Conservation (phyloP, 352 stramenopile genomes). For the Peronospora tabacina region DNA sequence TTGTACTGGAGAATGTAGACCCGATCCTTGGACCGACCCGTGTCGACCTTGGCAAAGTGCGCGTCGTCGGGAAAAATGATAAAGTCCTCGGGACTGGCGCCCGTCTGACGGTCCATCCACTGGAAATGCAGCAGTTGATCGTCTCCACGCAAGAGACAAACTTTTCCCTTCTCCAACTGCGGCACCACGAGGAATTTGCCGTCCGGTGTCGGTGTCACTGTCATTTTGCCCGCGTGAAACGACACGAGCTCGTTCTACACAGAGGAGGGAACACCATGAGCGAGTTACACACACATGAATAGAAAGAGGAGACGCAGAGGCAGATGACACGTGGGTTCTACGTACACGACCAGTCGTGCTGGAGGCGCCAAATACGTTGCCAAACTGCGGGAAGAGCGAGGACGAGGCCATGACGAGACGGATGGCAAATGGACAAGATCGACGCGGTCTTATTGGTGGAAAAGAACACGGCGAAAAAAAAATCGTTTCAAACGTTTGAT, state of each 20-base stretch:
- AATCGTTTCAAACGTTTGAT: slow-evolving; percentile 6
- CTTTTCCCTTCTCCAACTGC: slow-evolving; percentile 87
- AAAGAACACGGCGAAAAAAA: not conserved
- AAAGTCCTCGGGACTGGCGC: slow-evolving; percentile 81
- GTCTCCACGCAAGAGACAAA: slow-evolving; percentile 78
- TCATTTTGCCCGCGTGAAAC: slow-evolving; percentile 91
- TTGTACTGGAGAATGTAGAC: slow-evolving; percentile 92
- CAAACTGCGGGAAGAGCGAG: slow-evolving; percentile 66
- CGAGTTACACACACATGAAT: not conserved
- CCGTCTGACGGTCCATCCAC: slow-evolving; percentile 87
- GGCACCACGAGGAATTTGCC: slow-evolving; percentile 86
- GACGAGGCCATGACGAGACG: slow-evolving; percentile 38
- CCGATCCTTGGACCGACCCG: slow-evolving; percentile 72
- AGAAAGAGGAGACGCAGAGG: not conserved
- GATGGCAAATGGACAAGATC: not conserved
- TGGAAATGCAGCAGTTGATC: slow-evolving; percentile 90
- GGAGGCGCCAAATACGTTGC: slow-evolving; percentile 69
- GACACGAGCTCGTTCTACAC: slow-evolving; percentile 73
- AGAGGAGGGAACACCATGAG: not conserved
- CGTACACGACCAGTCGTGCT: slow-evolving; percentile 46
- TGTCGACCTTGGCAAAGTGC: slow-evolving; percentile 84
- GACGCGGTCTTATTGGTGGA: not conserved
- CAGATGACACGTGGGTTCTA: slow-evolving; percentile 2
- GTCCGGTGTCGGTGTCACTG: slow-evolving; percentile 51
- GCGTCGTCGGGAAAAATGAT: slow-evolving; percentile 91